Evolutionary conservation across 768 basidiomycete genomes (phyloP), one percentile per base, ranked within the genome.

Genomic region (Pleurotus eryngii): DNA sequence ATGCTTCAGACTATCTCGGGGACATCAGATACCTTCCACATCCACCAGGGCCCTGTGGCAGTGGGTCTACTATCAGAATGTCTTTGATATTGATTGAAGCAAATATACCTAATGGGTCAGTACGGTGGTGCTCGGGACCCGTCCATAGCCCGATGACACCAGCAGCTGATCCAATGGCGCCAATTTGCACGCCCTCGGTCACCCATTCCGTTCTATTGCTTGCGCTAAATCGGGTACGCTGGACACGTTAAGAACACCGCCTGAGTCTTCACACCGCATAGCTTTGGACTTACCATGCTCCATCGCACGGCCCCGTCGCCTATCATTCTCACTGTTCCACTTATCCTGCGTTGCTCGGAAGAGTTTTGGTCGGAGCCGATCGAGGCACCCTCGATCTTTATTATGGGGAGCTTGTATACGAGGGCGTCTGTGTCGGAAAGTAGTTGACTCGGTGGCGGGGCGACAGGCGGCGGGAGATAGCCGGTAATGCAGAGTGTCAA

Each of bases 161-260:
- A 18, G 74, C 63, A 0, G 75, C 76, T n/a, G 81, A 81, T 5
- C 81, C 81, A 14, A 80, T 68, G 2, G 76, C 77, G 11, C 85
- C 85, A 9, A 85, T 65, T 58, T 86, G 84, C 0, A 85, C 69
- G n/a, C 75, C 80, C 59, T 86, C 83, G 11, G 74, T 78, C 1
- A 71, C 67, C 84, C 83, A 85, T 59, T 82, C 76, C 0, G 76
- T 70, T 4, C 58, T 58, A 17, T 65, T 63, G 15, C 74, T 67
- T 9, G 70, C 70, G 0, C 67, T 53, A 14, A 69, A 59, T 18
- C 60, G 66, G 3, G 76, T 73, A 1, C 66, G 71, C 72, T 79
- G 61, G 14, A 20, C 22, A 5, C 17, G 42, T 43, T 3, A n/a
- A 18, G 22, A 39, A 46, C 11, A 45, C 24, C 39, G 15, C 17